Percentiles rank a stretch among this genome's conserved stretches.
Evolutionary conservation across 139 green algal species (phyloP).

Genomic region (Limnomonas spitsbergensis): DNA sequence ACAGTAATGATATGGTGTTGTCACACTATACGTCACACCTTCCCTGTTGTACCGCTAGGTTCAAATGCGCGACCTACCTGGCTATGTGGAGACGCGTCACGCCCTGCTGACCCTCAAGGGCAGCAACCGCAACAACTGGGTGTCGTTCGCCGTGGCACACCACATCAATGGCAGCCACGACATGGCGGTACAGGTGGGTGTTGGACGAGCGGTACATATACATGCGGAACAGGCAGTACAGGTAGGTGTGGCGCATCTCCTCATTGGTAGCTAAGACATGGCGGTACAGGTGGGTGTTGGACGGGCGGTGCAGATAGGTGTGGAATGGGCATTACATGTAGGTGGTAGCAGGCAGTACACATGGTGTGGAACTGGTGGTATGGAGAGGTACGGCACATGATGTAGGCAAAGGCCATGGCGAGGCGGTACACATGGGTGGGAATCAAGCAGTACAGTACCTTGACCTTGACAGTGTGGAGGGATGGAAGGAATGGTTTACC

Average conservation of each 20-base stretch:
- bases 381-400: background rate
- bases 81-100: conserved; percentile 88
- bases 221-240: conserved; percentile 60
- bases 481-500: too few relatives aligned
- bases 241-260: conserved; percentile 88
- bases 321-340: conserved; percentile 80
- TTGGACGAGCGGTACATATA: background rate
- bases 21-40: too few relatives aligned
- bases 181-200: conserved; percentile 60
- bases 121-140: conserved; percentile 85
- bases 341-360: conserved; percentile 73
- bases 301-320: background rate
- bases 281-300: conserved; percentile 52
- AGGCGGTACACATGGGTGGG: too few relatives aligned
- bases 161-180: conserved; percentile 81
- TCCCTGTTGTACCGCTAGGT: conserved; percentile 51
- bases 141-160: conserved; percentile 86
- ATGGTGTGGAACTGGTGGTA: conserved; percentile 15
- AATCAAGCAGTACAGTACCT: too few relatives aligned
- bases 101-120: conserved; percentile 80
- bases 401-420: too few relatives aligned
- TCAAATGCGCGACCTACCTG: conserved; percentile 87
- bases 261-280: conserved; percentile 75
- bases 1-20: too few relatives aligned
- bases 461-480: too few relatives aligned